Evolutionary conservation across 768 basidiomycete genomes (phyloP).

Genomic region (Agrocybe pediades): DNA sequence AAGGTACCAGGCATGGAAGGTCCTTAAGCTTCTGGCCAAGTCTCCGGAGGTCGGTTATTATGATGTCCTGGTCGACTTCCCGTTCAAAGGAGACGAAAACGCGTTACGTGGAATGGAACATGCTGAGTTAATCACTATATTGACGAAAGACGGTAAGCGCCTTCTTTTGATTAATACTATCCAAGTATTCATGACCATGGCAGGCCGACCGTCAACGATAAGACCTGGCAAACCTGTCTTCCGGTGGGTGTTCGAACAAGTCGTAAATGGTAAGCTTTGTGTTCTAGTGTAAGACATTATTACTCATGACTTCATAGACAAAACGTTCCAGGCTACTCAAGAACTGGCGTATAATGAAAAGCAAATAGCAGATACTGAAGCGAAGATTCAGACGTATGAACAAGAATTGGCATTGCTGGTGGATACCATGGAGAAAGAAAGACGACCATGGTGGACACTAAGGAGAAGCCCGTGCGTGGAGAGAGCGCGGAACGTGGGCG

Average conservation of each 20-base stretch:
- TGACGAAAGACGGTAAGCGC: slow-evolving; percentile 65
- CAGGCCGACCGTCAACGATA: slow-evolving; percentile 85
- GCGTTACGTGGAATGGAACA: slow-evolving; percentile 86
- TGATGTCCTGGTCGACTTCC: slow-evolving; percentile 77
- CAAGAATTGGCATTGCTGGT: slow-evolving; percentile 71
- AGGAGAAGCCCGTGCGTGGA: slow-evolving; percentile 54
- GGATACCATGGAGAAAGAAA: slow-evolving; percentile 56
- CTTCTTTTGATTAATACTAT: not conserved
- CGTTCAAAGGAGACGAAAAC: slow-evolving; percentile 90
- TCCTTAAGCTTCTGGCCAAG: slow-evolving; percentile 73
- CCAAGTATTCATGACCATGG: not conserved
- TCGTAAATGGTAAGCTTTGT: slow-evolving; percentile 65
- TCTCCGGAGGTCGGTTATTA: slow-evolving; percentile 80
- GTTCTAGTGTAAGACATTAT: not conserved
- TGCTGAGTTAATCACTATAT: slow-evolving; percentile 82
- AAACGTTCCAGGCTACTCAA: slow-evolving; percentile 77
- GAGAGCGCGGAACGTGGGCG: slow-evolving; percentile 67
- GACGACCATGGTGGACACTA: slow-evolving; percentile 33
- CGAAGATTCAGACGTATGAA: slow-evolving; percentile 71
- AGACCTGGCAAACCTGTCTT: slow-evolving; percentile 91
- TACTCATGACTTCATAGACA: slow-evolving; percentile 46
- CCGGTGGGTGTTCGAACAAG: slow-evolving; percentile 78
- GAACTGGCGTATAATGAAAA: slow-evolving; percentile 82
- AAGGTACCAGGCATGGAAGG: slow-evolving; percentile 83
- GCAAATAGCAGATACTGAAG: slow-evolving; percentile 58